Conservation (phyloP, 192 early-diverging fungal genomes). For the Coemansia asiatica region DNA sequence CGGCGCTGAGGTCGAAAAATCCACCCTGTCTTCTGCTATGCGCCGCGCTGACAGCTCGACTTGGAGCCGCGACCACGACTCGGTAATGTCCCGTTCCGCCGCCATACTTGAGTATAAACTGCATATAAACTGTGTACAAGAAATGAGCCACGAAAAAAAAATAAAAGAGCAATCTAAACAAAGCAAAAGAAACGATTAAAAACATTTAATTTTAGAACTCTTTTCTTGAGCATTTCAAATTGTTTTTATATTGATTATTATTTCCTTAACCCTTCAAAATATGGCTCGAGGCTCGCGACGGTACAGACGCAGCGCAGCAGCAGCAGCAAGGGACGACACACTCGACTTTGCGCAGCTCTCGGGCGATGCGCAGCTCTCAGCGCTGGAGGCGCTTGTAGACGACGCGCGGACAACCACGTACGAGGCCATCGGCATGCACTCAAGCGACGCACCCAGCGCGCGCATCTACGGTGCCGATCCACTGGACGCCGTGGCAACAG, state of each 20-base stretch:
- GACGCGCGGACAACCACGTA: slow-evolving; percentile 31
- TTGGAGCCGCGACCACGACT: slow-evolving; percentile 6
- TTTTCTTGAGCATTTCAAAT: no score
- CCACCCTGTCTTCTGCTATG: slow-evolving; percentile 15
- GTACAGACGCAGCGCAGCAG: neutral
- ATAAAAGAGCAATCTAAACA: no score
- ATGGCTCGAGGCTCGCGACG: slow-evolving; percentile 22
- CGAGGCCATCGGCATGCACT: slow-evolving; percentile 49
- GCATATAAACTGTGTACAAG: no score
- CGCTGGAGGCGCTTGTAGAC: slow-evolving; percentile 24
- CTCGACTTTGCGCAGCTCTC: slow-evolving; percentile 21
- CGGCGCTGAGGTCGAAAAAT: slow-evolving; percentile 5
- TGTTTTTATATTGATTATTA: no score
- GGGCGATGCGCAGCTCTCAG: slow-evolving; percentile 22
- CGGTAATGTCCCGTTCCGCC: neutral
- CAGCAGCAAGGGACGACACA: neutral
- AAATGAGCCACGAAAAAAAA: no score
- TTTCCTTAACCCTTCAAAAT: neutral
- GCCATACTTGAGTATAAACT: no score
- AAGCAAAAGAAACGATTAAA: no score
- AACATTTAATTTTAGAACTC: no score
- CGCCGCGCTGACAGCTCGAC: slow-evolving; percentile 22
- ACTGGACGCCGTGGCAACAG: slow-evolving; percentile 51
- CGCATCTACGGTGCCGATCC: slow-evolving; percentile 39
- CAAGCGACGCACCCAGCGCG: slow-evolving; percentile 34